These are phyloP conservation scores for Endocalyx cinctus DNA, from an alignment of 2,329 filamentous ascomycete species.

Conservation along the genomic window DNA sequence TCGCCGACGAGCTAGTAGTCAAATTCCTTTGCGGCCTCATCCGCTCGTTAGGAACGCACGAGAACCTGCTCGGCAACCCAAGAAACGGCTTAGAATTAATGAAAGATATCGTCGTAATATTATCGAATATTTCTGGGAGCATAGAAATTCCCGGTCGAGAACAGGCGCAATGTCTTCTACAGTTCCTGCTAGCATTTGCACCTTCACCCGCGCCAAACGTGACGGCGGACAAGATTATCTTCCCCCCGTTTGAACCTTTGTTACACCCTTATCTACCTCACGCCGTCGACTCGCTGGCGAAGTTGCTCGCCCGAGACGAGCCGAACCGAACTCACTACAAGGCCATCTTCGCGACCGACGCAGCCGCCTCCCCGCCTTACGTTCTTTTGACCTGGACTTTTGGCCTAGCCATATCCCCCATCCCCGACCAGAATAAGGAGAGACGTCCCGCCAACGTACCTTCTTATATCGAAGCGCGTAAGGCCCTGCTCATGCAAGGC, in stretches of 20 bases:
- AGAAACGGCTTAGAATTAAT: constrained; percentile 91
- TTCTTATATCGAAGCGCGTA: constrained; percentile 73
- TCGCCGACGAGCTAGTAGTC: constrained; percentile 74
- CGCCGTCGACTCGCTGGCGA: constrained; percentile 85
- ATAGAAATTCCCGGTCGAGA: constrained; percentile 81
- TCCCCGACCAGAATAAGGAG: constrained; percentile 61
- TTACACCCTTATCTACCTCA: constrained; percentile 84
- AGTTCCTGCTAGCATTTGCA: constrained; percentile 87
- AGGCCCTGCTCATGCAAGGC: constrained; percentile 87
- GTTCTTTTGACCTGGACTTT: constrained; percentile 86
- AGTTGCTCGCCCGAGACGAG: constrained; percentile 86
- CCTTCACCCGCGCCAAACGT: constrained; percentile 67
- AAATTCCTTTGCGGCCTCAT: constrained; percentile 82
- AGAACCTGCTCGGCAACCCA: constrained; percentile 77
- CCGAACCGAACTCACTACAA: constrained; percentile 85
- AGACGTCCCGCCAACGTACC: constrained; percentile 56
- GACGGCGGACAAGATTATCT: constrained; percentile 59
- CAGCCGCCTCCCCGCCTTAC: constrained; percentile 57
- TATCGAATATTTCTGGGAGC: constrained; percentile 81
- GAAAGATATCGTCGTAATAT: constrained; percentile 86
- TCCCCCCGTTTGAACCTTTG: constrained; percentile 74
- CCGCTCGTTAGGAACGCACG: constrained; percentile 81
- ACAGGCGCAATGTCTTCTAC: constrained; percentile 78
- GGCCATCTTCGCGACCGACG: constrained; percentile 72
- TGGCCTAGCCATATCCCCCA: constrained; percentile 75